Conservation (phyloP, 2,329 filamentous ascomycete species). For the Phialemonium atrogriseum region DNA sequence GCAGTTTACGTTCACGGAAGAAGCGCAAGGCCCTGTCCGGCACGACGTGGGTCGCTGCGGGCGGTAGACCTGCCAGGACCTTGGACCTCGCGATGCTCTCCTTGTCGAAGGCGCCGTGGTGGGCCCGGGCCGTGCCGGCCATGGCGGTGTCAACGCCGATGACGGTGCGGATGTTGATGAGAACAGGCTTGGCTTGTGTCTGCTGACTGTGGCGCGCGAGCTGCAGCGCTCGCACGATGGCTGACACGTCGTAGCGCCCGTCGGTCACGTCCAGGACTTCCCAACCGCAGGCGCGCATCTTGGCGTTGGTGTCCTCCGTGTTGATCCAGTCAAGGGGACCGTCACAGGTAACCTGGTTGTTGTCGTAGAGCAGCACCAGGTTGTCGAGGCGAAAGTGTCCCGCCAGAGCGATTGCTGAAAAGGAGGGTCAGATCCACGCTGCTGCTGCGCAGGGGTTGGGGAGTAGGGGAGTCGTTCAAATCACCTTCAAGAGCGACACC, state of each 20-base stretch:
- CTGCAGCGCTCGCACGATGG: slow-evolving; percentile 35
- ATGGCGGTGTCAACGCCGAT: slow-evolving; percentile 42
- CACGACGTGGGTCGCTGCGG: slow-evolving; percentile 36
- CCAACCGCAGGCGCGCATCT: slow-evolving; percentile 46
- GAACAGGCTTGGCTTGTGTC: slow-evolving; percentile 41
- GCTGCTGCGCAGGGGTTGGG: no score
- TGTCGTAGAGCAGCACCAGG: slow-evolving; percentile 46
- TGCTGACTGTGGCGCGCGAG: slow-evolving; percentile 25
- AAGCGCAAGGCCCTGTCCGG: slow-evolving; percentile 38
- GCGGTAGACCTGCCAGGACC: slow-evolving; percentile 37
- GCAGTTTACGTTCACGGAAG: slow-evolving; percentile 36
- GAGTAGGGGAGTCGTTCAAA: no score
- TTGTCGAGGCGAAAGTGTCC: slow-evolving; percentile 44
- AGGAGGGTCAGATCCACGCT: no score
- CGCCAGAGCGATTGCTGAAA: slow-evolving; percentile 44
- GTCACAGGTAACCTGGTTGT: slow-evolving; percentile 50
- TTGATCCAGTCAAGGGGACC: slow-evolving; percentile 43
- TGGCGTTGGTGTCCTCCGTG: slow-evolving; percentile 44
- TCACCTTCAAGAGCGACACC: slow-evolving; percentile 39
- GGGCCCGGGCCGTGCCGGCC: slow-evolving; percentile 41
- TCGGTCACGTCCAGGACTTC: slow-evolving; percentile 42
- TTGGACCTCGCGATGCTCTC: slow-evolving; percentile 48
- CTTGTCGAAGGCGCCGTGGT: slow-evolving; percentile 46
- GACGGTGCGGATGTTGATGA: slow-evolving; percentile 49
- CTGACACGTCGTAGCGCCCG: slow-evolving; percentile 37